Conservation (phyloP, 2,329 filamentous ascomycete genomes). For the Cladophialophora yegresii region DNA sequence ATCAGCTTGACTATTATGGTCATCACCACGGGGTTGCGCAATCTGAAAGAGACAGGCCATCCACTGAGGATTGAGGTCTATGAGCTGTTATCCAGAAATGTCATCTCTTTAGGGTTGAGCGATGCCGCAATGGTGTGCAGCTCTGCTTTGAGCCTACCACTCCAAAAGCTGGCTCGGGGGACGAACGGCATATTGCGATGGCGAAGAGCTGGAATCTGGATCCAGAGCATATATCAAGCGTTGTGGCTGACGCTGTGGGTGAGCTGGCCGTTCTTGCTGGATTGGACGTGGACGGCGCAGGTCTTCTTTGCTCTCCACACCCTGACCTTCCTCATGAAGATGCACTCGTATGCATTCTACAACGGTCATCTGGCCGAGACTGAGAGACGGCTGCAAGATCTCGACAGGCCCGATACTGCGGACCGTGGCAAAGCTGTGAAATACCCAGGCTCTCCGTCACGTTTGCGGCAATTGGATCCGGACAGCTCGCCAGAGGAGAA, state of each 20-base stretch:
- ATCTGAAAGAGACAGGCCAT: slow-evolving; percentile 89
- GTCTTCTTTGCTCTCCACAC: slow-evolving; percentile 92
- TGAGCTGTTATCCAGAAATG: slow-evolving; percentile 81
- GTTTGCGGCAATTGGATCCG: slow-evolving; percentile 36
- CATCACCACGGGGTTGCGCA: slow-evolving; percentile 87
- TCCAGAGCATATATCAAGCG: slow-evolving; percentile 81
- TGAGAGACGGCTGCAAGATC: slow-evolving; percentile 72
- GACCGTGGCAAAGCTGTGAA: slow-evolving; percentile 68
- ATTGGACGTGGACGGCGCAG: slow-evolving; percentile 97
- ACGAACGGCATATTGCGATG: slow-evolving; percentile 65
- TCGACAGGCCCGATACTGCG: slow-evolving; percentile 66
- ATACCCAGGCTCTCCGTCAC: slow-evolving; percentile 63
- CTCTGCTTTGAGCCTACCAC: slow-evolving; percentile 69
- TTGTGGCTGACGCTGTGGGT: slow-evolving; percentile 83
- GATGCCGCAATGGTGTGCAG: slow-evolving; percentile 82
- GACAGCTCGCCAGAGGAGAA: slow-evolving; percentile 40
- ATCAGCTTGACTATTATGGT: slow-evolving; percentile 96
- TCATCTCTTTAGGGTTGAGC: slow-evolving; percentile 80
- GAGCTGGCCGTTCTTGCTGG: slow-evolving; percentile 75
- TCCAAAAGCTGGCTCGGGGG: slow-evolving; percentile 69
- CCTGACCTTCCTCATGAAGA: slow-evolving; percentile 94
- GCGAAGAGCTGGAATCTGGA: slow-evolving; percentile 71
- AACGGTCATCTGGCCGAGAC: slow-evolving; percentile 93
- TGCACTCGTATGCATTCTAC: slow-evolving; percentile 98
- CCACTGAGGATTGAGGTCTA: slow-evolving; percentile 84